A percentile compares a stretch with the other conserved stretches of the same genome.
phyloP scores from a whole-genome alignment of 2,329 filamentous ascomycete genomes.

The Clathrospora elynae region DNA sequence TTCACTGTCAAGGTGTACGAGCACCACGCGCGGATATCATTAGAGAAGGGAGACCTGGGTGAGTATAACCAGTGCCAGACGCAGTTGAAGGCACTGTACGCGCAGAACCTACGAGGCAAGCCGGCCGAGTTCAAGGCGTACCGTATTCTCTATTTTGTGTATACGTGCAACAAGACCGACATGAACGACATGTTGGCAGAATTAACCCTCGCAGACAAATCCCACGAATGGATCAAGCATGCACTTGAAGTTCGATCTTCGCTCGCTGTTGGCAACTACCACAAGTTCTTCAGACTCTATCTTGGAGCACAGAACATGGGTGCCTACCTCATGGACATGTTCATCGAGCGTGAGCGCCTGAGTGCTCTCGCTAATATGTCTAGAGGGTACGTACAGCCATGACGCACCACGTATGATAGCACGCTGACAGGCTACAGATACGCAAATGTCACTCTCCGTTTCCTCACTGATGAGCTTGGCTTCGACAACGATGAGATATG shows the following conservation, averaged over 20 bases:
- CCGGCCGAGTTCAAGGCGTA: slow-evolving; percentile 97
- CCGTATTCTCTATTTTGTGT: slow-evolving; percentile 99
- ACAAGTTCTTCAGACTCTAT: slow-evolving; percentile 97
- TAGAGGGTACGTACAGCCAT: slow-evolving; percentile 76
- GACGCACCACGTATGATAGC: too few species aligned
- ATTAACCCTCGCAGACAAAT: slow-evolving; percentile 97
- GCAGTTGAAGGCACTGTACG: slow-evolving; percentile 90
- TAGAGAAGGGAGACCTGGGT: slow-evolving; percentile 99
- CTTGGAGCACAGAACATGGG: slow-evolving; percentile 95
- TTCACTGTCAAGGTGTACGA: slow-evolving; percentile 98
- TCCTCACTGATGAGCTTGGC: slow-evolving; percentile 92
- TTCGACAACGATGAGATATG: slow-evolving; percentile 93
- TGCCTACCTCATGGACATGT: slow-evolving; percentile 99
- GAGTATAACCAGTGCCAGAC: slow-evolving; percentile 99
- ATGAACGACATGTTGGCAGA: slow-evolving; percentile 98
- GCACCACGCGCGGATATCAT: slow-evolving; percentile 93
- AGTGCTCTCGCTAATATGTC: slow-evolving; percentile 89
- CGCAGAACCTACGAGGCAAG: slow-evolving; percentile 83
- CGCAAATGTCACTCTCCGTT: slow-evolving; percentile 86
- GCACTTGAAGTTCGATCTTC: slow-evolving; percentile 89
- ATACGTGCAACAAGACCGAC: slow-evolving; percentile 96
- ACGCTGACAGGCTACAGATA: slow-evolving; percentile 70
- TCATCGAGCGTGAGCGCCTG: slow-evolving; percentile 90
- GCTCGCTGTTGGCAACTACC: slow-evolving; percentile 91
- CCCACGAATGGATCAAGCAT: slow-evolving; percentile 81